Base-by-base conservation (phyloP, 495 filamentous ascomycete species). In the Tuber borchii region DNA sequence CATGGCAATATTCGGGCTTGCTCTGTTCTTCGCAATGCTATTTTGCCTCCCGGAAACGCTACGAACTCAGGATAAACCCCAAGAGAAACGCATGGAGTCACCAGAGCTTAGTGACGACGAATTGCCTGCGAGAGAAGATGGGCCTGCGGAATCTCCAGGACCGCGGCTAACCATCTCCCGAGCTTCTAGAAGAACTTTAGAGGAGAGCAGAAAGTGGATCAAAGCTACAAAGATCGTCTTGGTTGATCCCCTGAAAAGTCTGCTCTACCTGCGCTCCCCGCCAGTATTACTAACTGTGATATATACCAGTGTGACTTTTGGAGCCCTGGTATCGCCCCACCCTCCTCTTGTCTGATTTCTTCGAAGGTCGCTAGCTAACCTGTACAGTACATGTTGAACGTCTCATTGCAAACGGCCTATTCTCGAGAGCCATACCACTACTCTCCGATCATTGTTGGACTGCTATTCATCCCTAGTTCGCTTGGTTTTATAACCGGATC, bases 291-390 rank as follows among this genome's bases (percentile, higher is more conserved):
- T 96, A 42, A 93, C 90, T 19, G 93, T 98, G 44, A 93, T 90
- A 86, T 93, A 92, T 76, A 91, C 93, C 44, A 90, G 88, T 76
- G 90, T 96, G 77, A 90, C 93, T 46, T 98, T 97, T 80, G 90
- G 90, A 65, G 88, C 90, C 0, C 87, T 98, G 16, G 79, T 81
- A 75, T 39, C 7, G 8, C 46, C 46, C 44, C 45, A 9, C 42
- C 37, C 40, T 71, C 16, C 37, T 20, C 51, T 12, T 37, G 20
- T 42, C 34, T 16, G 1, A 26, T 61, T 46, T 34, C 22, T 10
- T 10, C 69, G 42, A 34, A 45, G 1, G 16, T 7, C 56, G 6
- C 70, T 75, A 78, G 77, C 4, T 9, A 46, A 42, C 45, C 3
- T 0, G 43, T 43, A 39, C 14, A 81, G 37, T 97, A 94, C 83